A percentile compares a stretch with the other conserved stretches of the same genome.
These are phyloP conservation scores for Bocquillonia castaneifolia DNA, from an alignment of 441 rosid species.

Conservation along the genomic window DNA sequence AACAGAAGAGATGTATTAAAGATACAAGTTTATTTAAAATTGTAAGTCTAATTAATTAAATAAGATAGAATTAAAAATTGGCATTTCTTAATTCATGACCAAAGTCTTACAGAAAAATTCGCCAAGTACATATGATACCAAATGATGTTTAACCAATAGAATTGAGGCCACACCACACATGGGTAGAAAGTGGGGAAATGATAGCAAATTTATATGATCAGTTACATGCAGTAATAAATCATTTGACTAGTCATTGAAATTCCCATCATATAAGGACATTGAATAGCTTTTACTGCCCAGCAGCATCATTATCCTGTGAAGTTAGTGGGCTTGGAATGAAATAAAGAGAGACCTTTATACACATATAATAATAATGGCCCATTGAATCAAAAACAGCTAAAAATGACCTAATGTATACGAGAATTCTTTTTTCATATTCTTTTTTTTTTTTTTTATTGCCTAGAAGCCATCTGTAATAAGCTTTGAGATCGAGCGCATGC, in stretches of 20 bases:
- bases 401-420: too few species aligned
- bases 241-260: conserved; percentile 26
- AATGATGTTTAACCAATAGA: conserved; percentile 6
- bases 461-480: too few species aligned
- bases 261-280: conserved; percentile 34
- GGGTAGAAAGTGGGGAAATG: conserved; percentile 12
- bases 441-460: too few species aligned
- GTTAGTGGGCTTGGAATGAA: conserved; percentile 24
- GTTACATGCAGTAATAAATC: conserved; percentile 2
- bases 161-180: conserved; percentile 13
- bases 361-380: neutral
- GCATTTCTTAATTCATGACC: neutral
- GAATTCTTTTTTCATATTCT: too few species aligned
- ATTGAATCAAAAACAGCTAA: neutral
- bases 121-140: neutral
- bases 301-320: conserved; percentile 34
- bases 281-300: conserved; percentile 28
- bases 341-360: neutral
- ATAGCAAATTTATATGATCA: neutral
- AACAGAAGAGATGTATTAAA: too few species aligned
- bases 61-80: too few species aligned
- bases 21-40: too few species aligned
- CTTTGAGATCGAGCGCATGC: neutral
- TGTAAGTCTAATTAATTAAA: too few species aligned
- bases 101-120: neutral